A percentile compares a stretch with the other conserved stretches of the same genome.
Conservation (phyloP, 75 land plant species). For the Cupressus sempervirens region DNA sequence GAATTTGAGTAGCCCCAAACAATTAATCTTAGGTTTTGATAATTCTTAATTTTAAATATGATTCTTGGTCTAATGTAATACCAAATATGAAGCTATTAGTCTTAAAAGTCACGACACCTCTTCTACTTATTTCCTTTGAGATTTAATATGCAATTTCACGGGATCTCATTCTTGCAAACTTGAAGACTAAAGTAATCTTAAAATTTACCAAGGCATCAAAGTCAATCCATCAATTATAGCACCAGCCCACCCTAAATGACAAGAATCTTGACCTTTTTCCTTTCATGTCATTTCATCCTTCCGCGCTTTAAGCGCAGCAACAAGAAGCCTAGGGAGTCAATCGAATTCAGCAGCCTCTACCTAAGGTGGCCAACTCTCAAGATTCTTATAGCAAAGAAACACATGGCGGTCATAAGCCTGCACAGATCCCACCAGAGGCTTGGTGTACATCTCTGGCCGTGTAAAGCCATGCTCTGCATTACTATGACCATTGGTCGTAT, state of each 20-base stretch:
- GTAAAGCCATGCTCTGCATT: constrained; percentile 69
- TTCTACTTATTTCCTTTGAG: too few species aligned
- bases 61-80: too few species aligned
- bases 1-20: too few species aligned
- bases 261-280: neutral
- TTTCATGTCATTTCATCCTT: constrained; percentile 56
- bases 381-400: constrained; percentile 81
- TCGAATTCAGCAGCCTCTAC: constrained; percentile 79
- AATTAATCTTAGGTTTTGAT: too few species aligned
- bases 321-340: constrained; percentile 70
- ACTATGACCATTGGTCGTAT: neutral
- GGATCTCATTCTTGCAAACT: too few species aligned
- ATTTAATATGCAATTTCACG: too few species aligned
- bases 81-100: too few species aligned
- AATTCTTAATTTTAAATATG: too few species aligned
- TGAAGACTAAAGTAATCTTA: too few species aligned
- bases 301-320: constrained; percentile 59
- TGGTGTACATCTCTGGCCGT: constrained; percentile 62
- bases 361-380: constrained; percentile 74
- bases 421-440: constrained; percentile 67
- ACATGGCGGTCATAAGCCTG: constrained; percentile 75
- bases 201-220: too few species aligned
- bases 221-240: too few species aligned
- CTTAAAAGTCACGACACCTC: too few species aligned
- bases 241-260: neutral